Conservation (phyloP, 2,329 filamentous ascomycete genomes). For the Tolypocladium tundrense region DNA sequence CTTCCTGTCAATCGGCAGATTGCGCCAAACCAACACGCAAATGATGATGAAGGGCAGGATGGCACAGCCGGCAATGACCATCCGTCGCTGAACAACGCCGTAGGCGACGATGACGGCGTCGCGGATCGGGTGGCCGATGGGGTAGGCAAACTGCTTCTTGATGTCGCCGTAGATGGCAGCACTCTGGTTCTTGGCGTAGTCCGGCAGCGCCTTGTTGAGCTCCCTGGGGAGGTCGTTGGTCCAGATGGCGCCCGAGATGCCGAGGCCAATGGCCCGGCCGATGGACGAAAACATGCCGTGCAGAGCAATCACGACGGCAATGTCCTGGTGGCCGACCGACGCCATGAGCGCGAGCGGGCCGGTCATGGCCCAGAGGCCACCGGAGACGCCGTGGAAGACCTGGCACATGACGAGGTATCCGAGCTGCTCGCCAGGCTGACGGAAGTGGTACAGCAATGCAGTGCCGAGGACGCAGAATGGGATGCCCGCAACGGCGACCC, state of each 20-base stretch:
- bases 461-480: slow-evolving; percentile 30
- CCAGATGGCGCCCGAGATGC: slow-evolving; percentile 53
- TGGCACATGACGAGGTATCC: slow-evolving; percentile 47
- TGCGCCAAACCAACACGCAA: slow-evolving; percentile 24
- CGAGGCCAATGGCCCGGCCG: slow-evolving; percentile 44
- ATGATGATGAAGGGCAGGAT: slow-evolving; percentile 24
- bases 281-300: slow-evolving; percentile 48
- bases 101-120: slow-evolving; percentile 50
- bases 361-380: slow-evolving; percentile 29
- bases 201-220: slow-evolving; percentile 31
- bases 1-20: slow-evolving; percentile 27
- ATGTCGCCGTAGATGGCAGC: slow-evolving; percentile 35
- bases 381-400: slow-evolving; percentile 36
- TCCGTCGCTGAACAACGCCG: slow-evolving; percentile 23
- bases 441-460: slow-evolving; percentile 31
- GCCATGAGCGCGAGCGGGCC: slow-evolving; percentile 48
- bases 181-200: slow-evolving; percentile 22
- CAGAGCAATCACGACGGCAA: slow-evolving; percentile 46
- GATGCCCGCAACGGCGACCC: slow-evolving; percentile 19
- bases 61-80: slow-evolving; percentile 27
- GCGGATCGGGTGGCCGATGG: slow-evolving; percentile 34
- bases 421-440: slow-evolving; percentile 21
- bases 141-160: slow-evolving; percentile 38
- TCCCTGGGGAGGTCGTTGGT: slow-evolving; percentile 37
- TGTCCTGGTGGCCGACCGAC: slow-evolving; percentile 41